Evolutionary conservation across 2,329 filamentous ascomycete genomes (phyloP).

Genomic region (Dothiorella sarmentorum): DNA sequence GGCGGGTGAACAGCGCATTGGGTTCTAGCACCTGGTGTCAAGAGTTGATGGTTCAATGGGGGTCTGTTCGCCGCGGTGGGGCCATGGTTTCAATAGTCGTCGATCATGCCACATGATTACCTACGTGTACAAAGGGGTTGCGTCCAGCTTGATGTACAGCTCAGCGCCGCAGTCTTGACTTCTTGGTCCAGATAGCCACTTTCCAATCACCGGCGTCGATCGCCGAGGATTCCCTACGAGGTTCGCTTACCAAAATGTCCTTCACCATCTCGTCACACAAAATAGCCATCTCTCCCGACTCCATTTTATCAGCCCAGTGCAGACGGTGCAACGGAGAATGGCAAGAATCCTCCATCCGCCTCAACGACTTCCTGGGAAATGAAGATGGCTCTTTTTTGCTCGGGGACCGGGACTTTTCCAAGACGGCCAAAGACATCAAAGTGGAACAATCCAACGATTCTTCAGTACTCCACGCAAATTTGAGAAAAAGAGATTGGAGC

Average conservation of each 20-base stretch:
- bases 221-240: not conserved
- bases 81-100: conserved; percentile 7
- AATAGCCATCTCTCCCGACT: not conserved
- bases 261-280: not conserved
- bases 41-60: not conserved
- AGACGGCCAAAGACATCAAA: not conserved
- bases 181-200: not conserved
- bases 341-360: not conserved
- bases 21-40: not conserved
- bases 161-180: not conserved
- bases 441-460: not conserved
- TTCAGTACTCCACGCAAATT: not conserved
- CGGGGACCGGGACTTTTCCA: conserved; percentile 11
- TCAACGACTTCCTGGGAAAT: conserved; percentile 1
- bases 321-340: not conserved
- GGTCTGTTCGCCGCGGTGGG: not conserved
- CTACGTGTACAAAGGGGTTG: conserved; percentile 14
- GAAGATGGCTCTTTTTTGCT: not conserved
- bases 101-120: conserved; percentile 14
- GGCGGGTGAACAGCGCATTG: not conserved
- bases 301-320: not conserved
- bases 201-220: not conserved
- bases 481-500: not conserved
- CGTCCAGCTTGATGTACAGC: conserved; percentile 1
- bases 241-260: not conserved